phyloP scores from a whole-genome alignment of 2,329 filamentous ascomycete genomes.

The Madurella fahalii region DNA sequence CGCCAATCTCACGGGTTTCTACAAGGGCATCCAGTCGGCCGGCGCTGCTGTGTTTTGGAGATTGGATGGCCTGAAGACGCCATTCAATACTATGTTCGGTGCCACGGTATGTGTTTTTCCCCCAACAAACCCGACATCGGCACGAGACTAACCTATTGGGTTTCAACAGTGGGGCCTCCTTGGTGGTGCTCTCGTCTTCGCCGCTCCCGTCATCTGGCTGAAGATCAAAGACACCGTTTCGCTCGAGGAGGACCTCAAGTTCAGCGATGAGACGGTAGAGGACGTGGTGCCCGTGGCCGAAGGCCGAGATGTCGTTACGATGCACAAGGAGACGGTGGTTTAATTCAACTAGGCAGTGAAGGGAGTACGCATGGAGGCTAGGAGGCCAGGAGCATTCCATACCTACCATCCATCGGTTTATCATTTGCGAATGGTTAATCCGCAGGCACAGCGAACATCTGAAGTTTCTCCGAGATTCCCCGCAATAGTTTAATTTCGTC shows the following conservation, averaged over 20 bases:
- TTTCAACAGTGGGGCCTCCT: constrained; percentile 67
- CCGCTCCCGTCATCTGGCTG: constrained; percentile 71
- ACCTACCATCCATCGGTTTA: no score
- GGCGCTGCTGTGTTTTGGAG: constrained; percentile 74
- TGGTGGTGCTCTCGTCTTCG: constrained; percentile 67
- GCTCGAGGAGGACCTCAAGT: constrained; percentile 76
- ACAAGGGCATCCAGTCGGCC: constrained; percentile 69
- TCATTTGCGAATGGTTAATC: no score
- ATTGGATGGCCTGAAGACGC: constrained; percentile 57
- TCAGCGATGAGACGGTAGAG: constrained; percentile 74
- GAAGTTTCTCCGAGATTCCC: no score
- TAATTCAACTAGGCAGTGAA: neutral
- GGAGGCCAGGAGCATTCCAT: no score
- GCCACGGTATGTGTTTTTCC: constrained; percentile 38
- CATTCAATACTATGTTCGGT: constrained; percentile 70
- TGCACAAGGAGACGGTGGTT: constrained; percentile 1
- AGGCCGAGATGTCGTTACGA: neutral
- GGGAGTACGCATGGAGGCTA: no score
- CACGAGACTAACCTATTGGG: neutral
- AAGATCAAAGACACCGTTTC: constrained; percentile 79
- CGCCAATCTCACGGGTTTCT: constrained; percentile 72
- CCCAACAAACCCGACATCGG: neutral
- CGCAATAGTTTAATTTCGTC: no score
- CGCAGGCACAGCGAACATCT: no score
- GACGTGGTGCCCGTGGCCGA: constrained; percentile 52